Conservation (phyloP, 805 yeast genomes). For the Jamesozyma rosinii region DNA sequence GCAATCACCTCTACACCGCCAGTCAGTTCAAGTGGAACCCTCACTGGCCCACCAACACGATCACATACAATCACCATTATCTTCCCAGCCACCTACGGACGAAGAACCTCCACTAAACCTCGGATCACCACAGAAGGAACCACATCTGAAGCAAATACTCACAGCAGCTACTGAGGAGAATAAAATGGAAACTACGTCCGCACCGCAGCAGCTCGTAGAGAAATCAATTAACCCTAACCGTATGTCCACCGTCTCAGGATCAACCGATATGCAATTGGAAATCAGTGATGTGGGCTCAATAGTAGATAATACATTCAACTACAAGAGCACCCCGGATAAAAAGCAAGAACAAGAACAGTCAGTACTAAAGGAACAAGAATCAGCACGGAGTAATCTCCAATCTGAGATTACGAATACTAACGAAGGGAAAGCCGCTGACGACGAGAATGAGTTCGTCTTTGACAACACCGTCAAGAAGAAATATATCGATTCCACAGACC, state of each 20-base stretch:
- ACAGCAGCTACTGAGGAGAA: not conserved
- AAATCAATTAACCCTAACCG: not conserved
- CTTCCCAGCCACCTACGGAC: too few species aligned
- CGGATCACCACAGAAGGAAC: not conserved
- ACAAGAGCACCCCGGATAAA: not conserved
- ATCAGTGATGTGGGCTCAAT: not conserved
- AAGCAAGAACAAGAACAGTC: not conserved
- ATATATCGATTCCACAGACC: slow-evolving; percentile 5
- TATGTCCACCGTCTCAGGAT: not conserved
- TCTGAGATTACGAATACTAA: not conserved
- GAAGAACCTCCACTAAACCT: not conserved
- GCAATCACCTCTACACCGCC: too few species aligned
- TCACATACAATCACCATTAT: too few species aligned
- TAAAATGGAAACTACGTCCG: not conserved
- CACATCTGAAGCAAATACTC: not conserved
- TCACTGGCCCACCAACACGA: too few species aligned
- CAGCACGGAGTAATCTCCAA: not conserved
- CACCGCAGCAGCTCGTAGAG: not conserved
- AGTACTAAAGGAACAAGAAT: not conserved
- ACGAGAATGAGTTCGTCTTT: slow-evolving; percentile 17
- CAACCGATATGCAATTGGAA: slow-evolving; percentile 1
- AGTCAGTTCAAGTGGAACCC: too few species aligned
- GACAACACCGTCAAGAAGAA: slow-evolving; percentile 12
- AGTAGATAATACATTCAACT: slow-evolving; percentile 6
- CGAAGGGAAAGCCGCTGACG: slow-evolving; percentile 1